A percentile compares a stretch with the other conserved stretches of the same genome.
Evolutionary conservation across 2,329 filamentous ascomycete species (phyloP).

Genomic region (Colletotrichum lentis): DNA sequence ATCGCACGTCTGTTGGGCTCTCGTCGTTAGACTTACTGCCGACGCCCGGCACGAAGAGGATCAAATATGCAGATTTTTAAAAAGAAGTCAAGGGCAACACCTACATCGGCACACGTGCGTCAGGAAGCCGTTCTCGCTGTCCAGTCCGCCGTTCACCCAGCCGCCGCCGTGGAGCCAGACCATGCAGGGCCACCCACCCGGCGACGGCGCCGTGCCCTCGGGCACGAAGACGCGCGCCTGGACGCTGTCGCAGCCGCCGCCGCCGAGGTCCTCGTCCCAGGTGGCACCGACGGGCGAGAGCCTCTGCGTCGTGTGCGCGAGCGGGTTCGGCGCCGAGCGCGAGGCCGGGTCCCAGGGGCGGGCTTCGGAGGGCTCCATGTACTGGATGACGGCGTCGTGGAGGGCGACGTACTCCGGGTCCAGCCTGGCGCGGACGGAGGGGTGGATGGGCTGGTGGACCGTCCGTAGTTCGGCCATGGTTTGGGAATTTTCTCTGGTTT

Average conservation of each 20-base stretch:
- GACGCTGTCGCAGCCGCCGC: slow-evolving; percentile 43
- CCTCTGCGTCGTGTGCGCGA: slow-evolving; percentile 17
- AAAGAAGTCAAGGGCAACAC: too few species aligned
- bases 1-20: slow-evolving; percentile 40
- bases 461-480: slow-evolving; percentile 18
- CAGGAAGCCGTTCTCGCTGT: slow-evolving; percentile 48
- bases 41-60: too few species aligned
- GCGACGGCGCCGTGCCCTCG: slow-evolving; percentile 35
- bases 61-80: too few species aligned
- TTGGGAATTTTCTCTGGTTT: too few species aligned
- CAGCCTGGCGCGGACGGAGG: slow-evolving; percentile 44
- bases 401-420: slow-evolving; percentile 52
- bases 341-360: slow-evolving; percentile 45
- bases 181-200: slow-evolving; percentile 48
- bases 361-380: slow-evolving; percentile 47
- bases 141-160: slow-evolving; percentile 50
- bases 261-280: slow-evolving; percentile 39
- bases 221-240: slow-evolving; percentile 48
- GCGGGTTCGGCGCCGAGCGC: slow-evolving; percentile 2
- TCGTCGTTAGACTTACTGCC: not conserved
- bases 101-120: slow-evolving; percentile 44
- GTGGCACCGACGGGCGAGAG: slow-evolving; percentile 4
- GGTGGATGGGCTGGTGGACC: slow-evolving; percentile 48
- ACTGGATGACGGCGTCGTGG: slow-evolving; percentile 50
- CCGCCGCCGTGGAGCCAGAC: slow-evolving; percentile 53